A percentile compares a stretch with the other conserved stretches of the same genome.
Evolutionary conservation across 1,139 yeast genomes (phyloP).

Genomic region (Ogataea hybrid): DNA sequence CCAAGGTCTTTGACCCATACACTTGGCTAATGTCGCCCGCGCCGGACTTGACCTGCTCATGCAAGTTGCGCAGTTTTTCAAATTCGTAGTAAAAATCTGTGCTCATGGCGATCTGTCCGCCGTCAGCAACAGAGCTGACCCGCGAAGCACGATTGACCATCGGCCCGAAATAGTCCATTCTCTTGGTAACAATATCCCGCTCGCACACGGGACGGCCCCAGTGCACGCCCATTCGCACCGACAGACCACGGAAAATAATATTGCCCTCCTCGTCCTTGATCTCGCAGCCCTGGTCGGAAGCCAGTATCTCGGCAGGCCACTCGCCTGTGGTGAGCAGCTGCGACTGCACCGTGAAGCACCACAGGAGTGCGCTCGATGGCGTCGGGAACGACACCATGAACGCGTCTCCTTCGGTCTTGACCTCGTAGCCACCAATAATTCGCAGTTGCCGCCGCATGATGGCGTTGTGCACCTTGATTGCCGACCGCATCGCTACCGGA

Average conservation of each 20-base stretch:
- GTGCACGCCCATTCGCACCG: conserved; percentile 97
- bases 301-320: conserved; percentile 94
- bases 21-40: conserved; percentile 47
- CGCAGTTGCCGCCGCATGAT: conserved; percentile 93
- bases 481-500: conserved; percentile 95
- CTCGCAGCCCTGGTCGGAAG: conserved; percentile 81
- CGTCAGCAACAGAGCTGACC: conserved; percentile 93
- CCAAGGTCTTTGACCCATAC: conserved; percentile 62
- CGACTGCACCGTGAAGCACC: conserved; percentile 94
- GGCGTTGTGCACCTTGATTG: conserved; percentile 89
- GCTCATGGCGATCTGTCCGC: conserved; percentile 93
- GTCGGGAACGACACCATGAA: conserved; percentile 98
- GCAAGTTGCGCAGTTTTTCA: conserved; percentile 54
- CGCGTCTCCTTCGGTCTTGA: conserved; percentile 98
- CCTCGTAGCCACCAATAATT: conserved; percentile 95
- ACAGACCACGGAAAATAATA: conserved; percentile 76
- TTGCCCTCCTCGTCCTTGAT: conserved; percentile 66
- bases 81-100: conserved; percentile 78
- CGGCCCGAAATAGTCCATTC: conserved; percentile 99
- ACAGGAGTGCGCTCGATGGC: conserved; percentile 81
- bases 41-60: conserved; percentile 44
- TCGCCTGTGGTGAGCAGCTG: conserved; percentile 75
- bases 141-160: conserved; percentile 96
- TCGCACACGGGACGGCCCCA: conserved; percentile 99
- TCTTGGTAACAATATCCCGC: conserved; percentile 85